Base-by-base conservation (phyloP, 805 yeast species). In the Kluyveromyces starmeri region DNA sequence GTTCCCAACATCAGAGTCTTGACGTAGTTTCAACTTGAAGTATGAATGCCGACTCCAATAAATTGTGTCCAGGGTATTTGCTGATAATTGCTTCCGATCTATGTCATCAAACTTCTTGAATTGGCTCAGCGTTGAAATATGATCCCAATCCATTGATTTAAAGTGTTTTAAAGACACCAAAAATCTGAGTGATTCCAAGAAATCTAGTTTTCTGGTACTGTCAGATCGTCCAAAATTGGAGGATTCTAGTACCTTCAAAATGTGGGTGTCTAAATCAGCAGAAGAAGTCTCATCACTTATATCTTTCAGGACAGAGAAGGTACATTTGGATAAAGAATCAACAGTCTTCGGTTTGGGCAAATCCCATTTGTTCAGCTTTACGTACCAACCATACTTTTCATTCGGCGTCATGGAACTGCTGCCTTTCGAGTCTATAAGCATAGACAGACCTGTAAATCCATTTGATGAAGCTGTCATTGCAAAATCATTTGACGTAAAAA, bases 311-410 rank as follows among this genome's bases (percentile, higher is more conserved):
- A 73, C 50, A 4, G 63, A 60, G 48, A 79, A 84, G 2, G 78
- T 55, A 2, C 64, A 58, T 28, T 68, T 70, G 28, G 71, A 64
- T 25, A 65, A 70, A 1, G 62, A 53, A 0, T 35, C 33, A 0
- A 68, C 50, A 0, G 39, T 43, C 2, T 48, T 51, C 1, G 77
- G 65, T 0, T 51, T 41, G 0, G 94, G 83, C 1, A 82, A 40
- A 35, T 79, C 80, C 96, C 96, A 88, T 32, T 73, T 71, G 27
- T 69, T 71, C 26, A 88, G 55, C 48, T 81, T 81, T 85, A 95
- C 79, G 1, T 77, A 71, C 73, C 85, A 77, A 38, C 71, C 75
- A 50, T 68, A 81, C 1, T 56, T 38, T 16, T 53, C 52, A 15
- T 48, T 51, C 2, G 41, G 13, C n/a, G 22, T 17, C 25, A 22